Conservation (phyloP, 371 early-diverging fungal species). For the Circinella minor region DNA sequence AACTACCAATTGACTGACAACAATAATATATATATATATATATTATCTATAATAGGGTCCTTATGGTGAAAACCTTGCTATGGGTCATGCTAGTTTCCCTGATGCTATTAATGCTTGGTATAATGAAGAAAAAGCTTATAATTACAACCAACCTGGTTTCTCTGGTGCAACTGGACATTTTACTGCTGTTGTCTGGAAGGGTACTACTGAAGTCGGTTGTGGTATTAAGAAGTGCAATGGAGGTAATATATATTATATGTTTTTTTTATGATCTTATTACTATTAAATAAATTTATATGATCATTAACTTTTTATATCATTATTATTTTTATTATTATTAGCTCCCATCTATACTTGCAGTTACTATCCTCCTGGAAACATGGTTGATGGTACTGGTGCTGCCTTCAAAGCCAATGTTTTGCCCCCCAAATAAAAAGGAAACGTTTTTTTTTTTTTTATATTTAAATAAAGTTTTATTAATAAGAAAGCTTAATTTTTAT, state of each 20-base stretch:
- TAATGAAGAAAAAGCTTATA: constrained; percentile 42
- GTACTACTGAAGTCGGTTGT: constrained; percentile 54
- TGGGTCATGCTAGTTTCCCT: constrained; percentile 38
- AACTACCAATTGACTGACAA: neutral
- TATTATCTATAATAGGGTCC: constrained; percentile 1
- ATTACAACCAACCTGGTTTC: constrained; percentile 42
- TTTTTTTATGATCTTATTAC: too few relatives aligned
- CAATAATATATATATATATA: neutral
- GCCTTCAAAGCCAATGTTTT: constrained; percentile 50
- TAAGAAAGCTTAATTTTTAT: too few relatives aligned
- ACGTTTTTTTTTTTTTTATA: too few relatives aligned
- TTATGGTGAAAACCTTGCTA: constrained; percentile 57
- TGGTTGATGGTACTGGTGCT: constrained; percentile 28
- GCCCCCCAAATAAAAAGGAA: constrained; percentile 5
- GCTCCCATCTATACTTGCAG: constrained; percentile 51
- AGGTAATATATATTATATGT: neutral
- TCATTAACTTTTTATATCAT: neutral
- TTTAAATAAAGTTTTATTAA: neutral
- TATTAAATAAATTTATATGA: neutral
- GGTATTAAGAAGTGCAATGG: constrained; percentile 52
- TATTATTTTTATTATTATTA: neutral
- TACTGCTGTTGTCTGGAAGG: constrained; percentile 59
- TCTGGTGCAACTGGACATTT: constrained; percentile 48
- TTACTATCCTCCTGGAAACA: constrained; percentile 52
- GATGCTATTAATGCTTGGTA: constrained; percentile 48